Base-by-base conservation (phyloP, 1,284 basidiomycete genomes). In the Pyrrhoderma noxium region DNA sequence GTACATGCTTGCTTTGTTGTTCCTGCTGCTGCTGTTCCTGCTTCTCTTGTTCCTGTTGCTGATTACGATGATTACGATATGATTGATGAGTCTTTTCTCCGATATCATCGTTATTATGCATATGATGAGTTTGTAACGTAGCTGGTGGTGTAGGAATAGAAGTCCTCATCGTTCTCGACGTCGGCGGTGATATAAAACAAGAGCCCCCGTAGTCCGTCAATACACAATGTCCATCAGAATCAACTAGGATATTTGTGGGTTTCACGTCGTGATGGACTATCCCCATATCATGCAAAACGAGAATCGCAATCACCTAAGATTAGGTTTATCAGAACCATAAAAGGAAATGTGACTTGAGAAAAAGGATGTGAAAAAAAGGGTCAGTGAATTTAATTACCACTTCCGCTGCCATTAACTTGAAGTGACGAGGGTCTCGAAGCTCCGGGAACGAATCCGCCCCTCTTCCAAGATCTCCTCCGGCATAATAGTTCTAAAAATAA, bases 361-460 rank as follows among this genome's bases (percentile, higher is more conserved):
- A n/a, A n/a, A n/a, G n/a, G n/a, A n/a, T n/a, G n/a, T n/a, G n/a
- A 31, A 31, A 5, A 38, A 16, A 43, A 2, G n/a, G n/a, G 16
- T 44, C n/a, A 31, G 48, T 23, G 16, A 38, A 13, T 39, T 37
- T 2, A 31, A 38, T 52, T 22, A 47, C 51, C 5, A 52, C 51
- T 52, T 52, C 51, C 13, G 51, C 51, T 22, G 47, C 51, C 51
- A 52, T 52, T 8, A 46, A 27, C 23, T 52, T 52, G 19, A 52
- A 52, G 27, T 23, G 31, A 9, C 23, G 14, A n/a, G 51, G 51
- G 22, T 52, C 45, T 22, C 38, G n/a, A 16, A 52, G 45, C 22
- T 52, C 51, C 8, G 43, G 35, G 23, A 46, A 45, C 25, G 14
- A 39, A 3, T 47, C 35, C 14, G 16, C 13, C 18, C 51, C 45